Evolutionary conservation across 768 basidiomycete species (phyloP).

Genomic region (Suillus cothurnatus): DNA sequence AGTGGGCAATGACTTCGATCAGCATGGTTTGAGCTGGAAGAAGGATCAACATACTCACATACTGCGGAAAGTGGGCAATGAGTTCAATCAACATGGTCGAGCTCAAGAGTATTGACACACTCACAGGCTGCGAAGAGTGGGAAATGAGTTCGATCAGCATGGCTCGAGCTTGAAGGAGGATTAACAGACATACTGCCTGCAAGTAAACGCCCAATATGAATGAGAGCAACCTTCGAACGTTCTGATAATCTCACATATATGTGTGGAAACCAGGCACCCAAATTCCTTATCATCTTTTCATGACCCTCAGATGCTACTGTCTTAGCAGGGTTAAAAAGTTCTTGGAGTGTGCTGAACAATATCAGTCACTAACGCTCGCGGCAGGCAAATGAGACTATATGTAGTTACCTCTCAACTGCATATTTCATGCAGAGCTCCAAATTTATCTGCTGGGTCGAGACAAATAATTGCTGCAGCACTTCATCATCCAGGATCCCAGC

Average conservation of each 20-base stretch:
- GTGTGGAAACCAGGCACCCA: background rate
- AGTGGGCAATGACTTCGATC: background rate
- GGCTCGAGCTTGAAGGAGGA: background rate
- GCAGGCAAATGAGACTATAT: background rate
- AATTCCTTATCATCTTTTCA: background rate
- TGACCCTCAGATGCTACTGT: background rate
- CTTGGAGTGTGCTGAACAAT: background rate
- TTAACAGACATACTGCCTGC: background rate
- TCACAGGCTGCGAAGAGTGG: background rate
- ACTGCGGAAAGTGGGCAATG: background rate
- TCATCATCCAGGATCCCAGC: slow-evolving; percentile 18
- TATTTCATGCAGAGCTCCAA: slow-evolving; percentile 15
- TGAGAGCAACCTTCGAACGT: background rate
- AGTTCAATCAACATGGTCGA: background rate
- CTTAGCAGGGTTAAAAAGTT: no score
- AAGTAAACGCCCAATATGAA: background rate
- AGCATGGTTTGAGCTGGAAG: background rate
- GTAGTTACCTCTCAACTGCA: slow-evolving; percentile 1
- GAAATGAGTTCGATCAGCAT: background rate
- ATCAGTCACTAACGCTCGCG: background rate
- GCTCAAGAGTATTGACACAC: background rate
- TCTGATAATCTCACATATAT: background rate
- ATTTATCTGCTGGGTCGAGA: slow-evolving; percentile 29
- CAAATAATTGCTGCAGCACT: slow-evolving; percentile 22
- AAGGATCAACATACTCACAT: no score